phyloP scores from a whole-genome alignment of 805 yeast species.

The Candida ipomoeae region DNA sequence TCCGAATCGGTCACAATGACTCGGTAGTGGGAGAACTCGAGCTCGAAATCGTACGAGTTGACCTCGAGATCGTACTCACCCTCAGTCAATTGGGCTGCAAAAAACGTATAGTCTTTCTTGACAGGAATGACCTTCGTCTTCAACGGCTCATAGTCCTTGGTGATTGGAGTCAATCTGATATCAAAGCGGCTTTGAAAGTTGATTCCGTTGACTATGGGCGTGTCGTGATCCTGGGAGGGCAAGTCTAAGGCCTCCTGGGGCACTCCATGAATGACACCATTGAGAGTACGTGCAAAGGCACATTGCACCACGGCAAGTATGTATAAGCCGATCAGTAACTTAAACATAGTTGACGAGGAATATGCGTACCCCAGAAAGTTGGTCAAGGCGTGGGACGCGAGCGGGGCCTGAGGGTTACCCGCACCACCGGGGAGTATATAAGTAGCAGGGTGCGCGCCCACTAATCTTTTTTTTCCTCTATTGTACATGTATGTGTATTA shows the following conservation, averaged over 20 bases:
- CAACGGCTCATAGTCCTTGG: neutral
- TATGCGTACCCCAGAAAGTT: neutral
- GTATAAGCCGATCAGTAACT: neutral
- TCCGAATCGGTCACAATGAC: constrained; percentile 22
- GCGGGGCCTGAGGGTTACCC: constrained; percentile 22
- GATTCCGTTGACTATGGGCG: constrained; percentile 29
- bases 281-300: neutral
- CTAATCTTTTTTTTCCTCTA: constrained; percentile 22
- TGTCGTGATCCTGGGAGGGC: constrained; percentile 1
- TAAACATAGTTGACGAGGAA: neutral
- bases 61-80: constrained; percentile 36
- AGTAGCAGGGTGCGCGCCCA: neutral
- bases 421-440: constrained; percentile 16
- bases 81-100: constrained; percentile 18
- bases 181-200: constrained; percentile 32
- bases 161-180: constrained; percentile 18
- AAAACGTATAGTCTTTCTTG: constrained; percentile 24
- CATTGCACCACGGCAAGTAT: neutral
- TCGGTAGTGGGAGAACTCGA: constrained; percentile 24
- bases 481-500: constrained; percentile 48
- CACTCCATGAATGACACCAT: constrained; percentile 11
- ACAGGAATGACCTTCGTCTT: constrained; percentile 14
- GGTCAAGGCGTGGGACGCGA: neutral
- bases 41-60: constrained; percentile 33
- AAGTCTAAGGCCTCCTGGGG: constrained; percentile 22